Evolutionary conservation across 306 rosid genomes (phyloP).

Genomic region (Quercus agrifolia): DNA sequence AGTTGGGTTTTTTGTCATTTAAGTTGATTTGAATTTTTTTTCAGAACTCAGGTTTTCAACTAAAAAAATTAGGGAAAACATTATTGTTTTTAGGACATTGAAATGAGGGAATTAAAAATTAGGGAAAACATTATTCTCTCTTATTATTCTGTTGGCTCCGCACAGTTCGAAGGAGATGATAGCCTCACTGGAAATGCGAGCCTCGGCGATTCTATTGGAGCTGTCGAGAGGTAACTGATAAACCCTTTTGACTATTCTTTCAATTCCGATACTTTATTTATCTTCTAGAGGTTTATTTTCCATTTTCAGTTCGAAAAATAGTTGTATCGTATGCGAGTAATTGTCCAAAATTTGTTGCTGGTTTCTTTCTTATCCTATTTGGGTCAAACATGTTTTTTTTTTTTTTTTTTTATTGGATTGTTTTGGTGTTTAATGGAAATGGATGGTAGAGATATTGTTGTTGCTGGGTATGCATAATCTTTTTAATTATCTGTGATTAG

Average conservation of each 20-base stretch:
- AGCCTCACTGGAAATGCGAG: conserved; percentile 40
- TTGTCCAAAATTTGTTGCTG: conserved; percentile 11
- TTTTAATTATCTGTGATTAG: no score
- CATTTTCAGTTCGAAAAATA: background rate
- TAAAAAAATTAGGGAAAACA: background rate
- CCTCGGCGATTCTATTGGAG: conserved; percentile 47
- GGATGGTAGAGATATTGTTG: no score
- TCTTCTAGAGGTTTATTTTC: conserved; percentile 32
- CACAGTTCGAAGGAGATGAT: conserved; percentile 43
- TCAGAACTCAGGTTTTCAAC: conserved; percentile 9
- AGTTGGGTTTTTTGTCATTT: conserved; percentile 10
- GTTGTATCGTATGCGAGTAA: background rate
- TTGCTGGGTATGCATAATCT: no score
- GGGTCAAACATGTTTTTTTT: no score
- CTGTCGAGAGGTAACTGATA: conserved; percentile 51
- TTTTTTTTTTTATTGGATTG: no score
- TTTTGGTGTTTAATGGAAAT: no score
- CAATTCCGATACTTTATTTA: conserved; percentile 11
- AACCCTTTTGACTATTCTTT: background rate
- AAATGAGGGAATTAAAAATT: background rate
- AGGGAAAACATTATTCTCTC: conserved; percentile 7
- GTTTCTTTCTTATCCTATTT: no score
- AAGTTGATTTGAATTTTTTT: background rate
- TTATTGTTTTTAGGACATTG: background rate
- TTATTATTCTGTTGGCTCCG: background rate